A percentile compares a stretch with the other conserved stretches of the same genome.
Conservation (phyloP, 164 flowering plant genomes). For the Stephania japonica region DNA sequence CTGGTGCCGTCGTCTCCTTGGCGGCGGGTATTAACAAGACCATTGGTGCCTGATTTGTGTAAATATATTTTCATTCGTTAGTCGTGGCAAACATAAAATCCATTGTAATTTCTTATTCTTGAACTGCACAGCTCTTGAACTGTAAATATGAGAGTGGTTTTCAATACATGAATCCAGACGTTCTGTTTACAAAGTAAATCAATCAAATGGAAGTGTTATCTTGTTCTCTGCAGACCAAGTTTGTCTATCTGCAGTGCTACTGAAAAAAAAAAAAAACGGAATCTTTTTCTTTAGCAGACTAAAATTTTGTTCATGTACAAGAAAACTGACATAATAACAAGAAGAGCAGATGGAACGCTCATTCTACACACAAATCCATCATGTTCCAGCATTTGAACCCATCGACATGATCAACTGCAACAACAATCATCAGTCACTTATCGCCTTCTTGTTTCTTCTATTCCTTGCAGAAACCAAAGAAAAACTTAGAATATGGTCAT, state of each 20-base stretch:
- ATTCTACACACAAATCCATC: background rate
- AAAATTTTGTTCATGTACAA: background rate
- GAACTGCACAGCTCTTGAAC: background rate
- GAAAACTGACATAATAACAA: background rate
- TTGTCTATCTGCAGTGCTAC: background rate
- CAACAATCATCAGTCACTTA: constrained; percentile 14
- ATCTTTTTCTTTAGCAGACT: background rate
- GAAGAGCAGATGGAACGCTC: background rate
- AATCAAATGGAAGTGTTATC: too few species aligned
- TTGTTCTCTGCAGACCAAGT: background rate
- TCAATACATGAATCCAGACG: background rate
- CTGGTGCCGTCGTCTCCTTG: constrained; percentile 79
- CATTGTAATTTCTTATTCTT: background rate
- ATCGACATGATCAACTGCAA: background rate
- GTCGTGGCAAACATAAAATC: background rate
- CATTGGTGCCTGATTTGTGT: constrained; percentile 26
- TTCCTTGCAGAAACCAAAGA: constrained; percentile 21
- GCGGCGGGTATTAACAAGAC: constrained; percentile 72
- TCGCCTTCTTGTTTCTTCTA: constrained; percentile 17
- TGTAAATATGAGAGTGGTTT: constrained; percentile 3
- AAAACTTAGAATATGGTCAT: background rate
- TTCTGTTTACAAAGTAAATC: background rate
- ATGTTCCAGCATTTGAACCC: background rate
- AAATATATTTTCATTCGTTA: background rate
- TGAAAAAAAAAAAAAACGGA: background rate